These are phyloP conservation scores for Erodium moschatum DNA, from an alignment of 441 rosid species.

Conservation along the genomic window DNA sequence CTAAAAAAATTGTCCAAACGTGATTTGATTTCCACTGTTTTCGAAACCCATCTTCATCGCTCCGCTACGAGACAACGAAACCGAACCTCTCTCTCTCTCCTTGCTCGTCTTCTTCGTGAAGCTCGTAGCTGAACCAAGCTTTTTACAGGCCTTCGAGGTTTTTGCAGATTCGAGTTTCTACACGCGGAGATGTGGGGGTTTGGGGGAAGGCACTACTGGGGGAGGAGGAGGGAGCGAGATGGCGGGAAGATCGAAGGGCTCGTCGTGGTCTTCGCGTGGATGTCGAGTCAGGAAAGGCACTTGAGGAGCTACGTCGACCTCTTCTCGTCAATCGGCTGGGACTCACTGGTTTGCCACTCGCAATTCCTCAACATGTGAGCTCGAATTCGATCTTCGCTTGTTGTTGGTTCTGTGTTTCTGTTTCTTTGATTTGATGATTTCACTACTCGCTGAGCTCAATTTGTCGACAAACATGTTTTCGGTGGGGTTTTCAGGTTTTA, in stretches of 20 bases:
- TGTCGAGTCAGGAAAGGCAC: constrained; percentile 68
- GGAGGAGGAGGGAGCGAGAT: constrained; percentile 29
- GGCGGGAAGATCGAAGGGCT: constrained; percentile 46
- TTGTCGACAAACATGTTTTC: too few species aligned
- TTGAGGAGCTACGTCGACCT: constrained; percentile 53
- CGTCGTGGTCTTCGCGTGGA: constrained; percentile 74
- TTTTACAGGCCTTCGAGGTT: not conserved
- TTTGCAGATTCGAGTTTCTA: not conserved
- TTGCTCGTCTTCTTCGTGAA: too few species aligned
- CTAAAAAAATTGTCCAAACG: too few species aligned
- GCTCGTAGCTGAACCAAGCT: not conserved
- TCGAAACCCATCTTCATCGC: too few species aligned
- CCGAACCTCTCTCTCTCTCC: too few species aligned
- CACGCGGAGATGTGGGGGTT: constrained; percentile 50
- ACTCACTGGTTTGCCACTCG: constrained; percentile 75
- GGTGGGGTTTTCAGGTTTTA: too few species aligned
- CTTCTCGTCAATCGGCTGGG: constrained; percentile 56
- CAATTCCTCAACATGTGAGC: constrained; percentile 64
- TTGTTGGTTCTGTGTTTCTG: not conserved
- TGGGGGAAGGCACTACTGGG: constrained; percentile 72
- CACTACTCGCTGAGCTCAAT: too few species aligned
- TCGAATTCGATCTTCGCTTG: not conserved
- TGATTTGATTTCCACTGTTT: too few species aligned
- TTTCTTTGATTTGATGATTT: not conserved
- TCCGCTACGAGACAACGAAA: too few species aligned